Percentiles rank a stretch among this genome's conserved stretches.
Conservation (phyloP, 495 filamentous ascomycete species). For the Penicillium flavigenum region DNA sequence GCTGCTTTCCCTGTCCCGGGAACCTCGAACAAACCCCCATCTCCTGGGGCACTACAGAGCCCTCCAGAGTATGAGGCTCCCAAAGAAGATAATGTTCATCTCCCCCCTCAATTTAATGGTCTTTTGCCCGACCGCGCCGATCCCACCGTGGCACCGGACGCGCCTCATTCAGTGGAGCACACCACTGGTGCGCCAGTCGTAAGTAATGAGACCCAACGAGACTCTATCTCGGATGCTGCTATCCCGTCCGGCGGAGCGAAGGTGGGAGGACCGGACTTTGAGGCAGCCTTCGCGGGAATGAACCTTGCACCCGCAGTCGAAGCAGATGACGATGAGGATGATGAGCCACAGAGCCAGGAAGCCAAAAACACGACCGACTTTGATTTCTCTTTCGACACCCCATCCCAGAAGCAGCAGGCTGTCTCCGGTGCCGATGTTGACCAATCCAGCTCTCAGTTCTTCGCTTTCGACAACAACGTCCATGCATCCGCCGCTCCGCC, state of each 20-base stretch:
- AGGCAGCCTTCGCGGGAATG: conserved; percentile 86
- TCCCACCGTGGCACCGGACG: conserved; percentile 55
- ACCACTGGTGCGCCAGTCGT: conserved; percentile 44
- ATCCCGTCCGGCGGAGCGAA: conserved; percentile 29
- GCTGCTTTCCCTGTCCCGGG: conserved; percentile 43
- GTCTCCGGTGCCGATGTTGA: conserved; percentile 23
- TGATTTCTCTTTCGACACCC: conserved; percentile 62
- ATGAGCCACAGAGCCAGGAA: conserved; percentile 39
- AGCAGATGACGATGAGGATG: conserved; percentile 83
- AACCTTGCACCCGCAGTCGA: conserved; percentile 59
- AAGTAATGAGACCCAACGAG: conserved; percentile 35
- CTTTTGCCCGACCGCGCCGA: conserved; percentile 64
- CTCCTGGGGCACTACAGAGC: conserved; percentile 58
- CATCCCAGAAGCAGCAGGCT: conserved; percentile 34
- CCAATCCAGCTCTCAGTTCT: conserved; percentile 37
- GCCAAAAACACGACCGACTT: conserved; percentile 62
- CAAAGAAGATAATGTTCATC: conserved; percentile 39
- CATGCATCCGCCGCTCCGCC: conserved; percentile 37
- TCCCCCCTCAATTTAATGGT: conserved; percentile 61
- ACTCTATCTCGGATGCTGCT: conserved; percentile 15
- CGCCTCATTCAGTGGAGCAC: conserved; percentile 46
- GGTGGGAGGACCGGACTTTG: conserved; percentile 63
- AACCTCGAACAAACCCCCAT: conserved; percentile 41
- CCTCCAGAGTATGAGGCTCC: conserved; percentile 62
- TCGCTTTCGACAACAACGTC: conserved; percentile 52